phyloP scores from a whole-genome alignment of 2,329 filamentous ascomycete genomes.

The Aureobasidium leucospermi region DNA sequence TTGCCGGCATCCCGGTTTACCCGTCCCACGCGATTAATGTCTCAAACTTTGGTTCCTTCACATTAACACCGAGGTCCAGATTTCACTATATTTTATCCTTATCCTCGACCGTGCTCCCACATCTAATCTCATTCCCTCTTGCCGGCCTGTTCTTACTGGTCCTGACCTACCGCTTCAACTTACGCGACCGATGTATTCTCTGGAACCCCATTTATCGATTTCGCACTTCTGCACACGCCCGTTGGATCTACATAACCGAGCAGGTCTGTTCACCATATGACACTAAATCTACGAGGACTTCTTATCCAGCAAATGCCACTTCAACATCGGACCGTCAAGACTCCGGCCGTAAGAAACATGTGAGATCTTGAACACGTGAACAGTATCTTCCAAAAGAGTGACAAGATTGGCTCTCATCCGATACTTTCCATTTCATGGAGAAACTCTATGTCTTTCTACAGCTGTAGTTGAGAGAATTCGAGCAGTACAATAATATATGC shows the following conservation, averaged over 20 bases:
- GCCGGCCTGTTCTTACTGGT: neutral
- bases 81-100: neutral
- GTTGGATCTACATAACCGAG: conserved; percentile 3
- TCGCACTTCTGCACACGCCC: neutral
- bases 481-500: no score
- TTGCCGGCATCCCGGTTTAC: neutral
- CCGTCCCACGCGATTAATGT: neutral
- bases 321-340: no score
- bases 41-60: neutral
- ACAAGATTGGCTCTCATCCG: no score
- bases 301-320: no score
- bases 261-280: neutral
- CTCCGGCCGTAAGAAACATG: no score
- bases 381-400: no score
- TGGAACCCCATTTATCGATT: neutral
- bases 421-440: no score
- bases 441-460: no score
- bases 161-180: neutral
- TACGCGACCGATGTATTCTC: neutral
- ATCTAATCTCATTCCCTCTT: neutral
- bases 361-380: no score
- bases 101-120: neutral
- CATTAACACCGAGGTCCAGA: neutral
- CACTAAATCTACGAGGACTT: no score
- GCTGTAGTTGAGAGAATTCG: no score